These are phyloP conservation scores for Meredithiella fracta DNA, from an alignment of 2,329 filamentous ascomycete species.

Conservation along the genomic window DNA sequence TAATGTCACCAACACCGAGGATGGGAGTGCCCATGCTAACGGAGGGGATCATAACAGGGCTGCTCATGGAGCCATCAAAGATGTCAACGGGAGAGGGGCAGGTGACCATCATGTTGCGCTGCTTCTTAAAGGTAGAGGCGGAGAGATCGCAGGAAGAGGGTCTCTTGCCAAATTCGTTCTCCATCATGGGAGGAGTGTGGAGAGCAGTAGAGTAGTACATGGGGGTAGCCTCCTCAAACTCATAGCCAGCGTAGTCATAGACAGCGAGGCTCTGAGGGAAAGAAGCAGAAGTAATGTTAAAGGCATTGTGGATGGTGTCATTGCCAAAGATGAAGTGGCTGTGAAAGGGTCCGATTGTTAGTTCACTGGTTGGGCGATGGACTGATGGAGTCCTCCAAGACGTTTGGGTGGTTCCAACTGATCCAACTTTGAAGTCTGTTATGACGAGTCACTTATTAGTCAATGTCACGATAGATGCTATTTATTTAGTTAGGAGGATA, in stretches of 20 bases:
- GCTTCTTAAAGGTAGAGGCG: neutral
- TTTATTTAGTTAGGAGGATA: neutral
- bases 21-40: constrained; percentile 1
- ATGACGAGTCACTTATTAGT: neutral
- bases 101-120: neutral
- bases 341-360: constrained; percentile 7
- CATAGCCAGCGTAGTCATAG: constrained; percentile 6
- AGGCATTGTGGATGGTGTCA: constrained; percentile 9
- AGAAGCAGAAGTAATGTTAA: neutral
- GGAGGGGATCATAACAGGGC: constrained; percentile 6
- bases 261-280: constrained; percentile 2
- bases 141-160: constrained; percentile 12
- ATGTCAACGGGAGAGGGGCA: constrained; percentile 8
- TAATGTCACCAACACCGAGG: constrained; percentile 3
- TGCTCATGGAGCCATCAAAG: constrained; percentile 8
- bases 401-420: constrained; percentile 7
- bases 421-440: constrained; percentile 12
- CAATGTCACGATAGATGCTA: neutral
- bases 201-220: constrained; percentile 5
- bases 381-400: neutral
- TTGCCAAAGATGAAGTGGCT: constrained; percentile 8
- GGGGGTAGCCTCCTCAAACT: constrained; percentile 6
- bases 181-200: constrained; percentile 2
- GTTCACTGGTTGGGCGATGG: constrained; percentile 3
- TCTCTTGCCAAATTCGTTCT: constrained; percentile 12